These are phyloP conservation scores for Fraxinus paxiana DNA, from an alignment of 305 asterid species.

Conservation along the genomic window DNA sequence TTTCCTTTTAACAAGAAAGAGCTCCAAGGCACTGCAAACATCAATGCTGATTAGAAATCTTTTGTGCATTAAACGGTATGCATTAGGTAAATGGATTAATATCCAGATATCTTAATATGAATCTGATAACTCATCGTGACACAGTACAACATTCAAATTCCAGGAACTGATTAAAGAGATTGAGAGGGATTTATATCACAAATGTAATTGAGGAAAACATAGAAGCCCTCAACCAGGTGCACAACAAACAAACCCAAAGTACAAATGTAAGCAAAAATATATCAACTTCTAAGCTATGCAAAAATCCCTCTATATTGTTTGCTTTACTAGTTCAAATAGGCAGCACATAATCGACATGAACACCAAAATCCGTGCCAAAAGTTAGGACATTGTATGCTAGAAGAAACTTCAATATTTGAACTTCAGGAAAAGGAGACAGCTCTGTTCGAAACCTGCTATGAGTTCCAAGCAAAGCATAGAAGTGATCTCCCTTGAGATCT, in stretches of 20 bases:
- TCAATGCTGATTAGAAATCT: constrained; percentile 19
- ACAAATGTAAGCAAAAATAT: constrained; percentile 4
- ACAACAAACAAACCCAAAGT: constrained; percentile 2
- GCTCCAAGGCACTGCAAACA: constrained; percentile 80
- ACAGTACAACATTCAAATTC: constrained; percentile 6
- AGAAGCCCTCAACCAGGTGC: constrained; percentile 20
- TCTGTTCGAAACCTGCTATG: constrained; percentile 60
- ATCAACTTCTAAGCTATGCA: neutral
- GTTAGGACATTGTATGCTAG: constrained; percentile 1
- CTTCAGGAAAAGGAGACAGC: constrained; percentile 7
- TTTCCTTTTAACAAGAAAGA: constrained; percentile 78
- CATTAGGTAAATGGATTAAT: constrained; percentile 1
- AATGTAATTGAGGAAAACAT: constrained; percentile 7
- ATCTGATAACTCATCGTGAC: constrained; percentile 17
- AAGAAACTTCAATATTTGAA: constrained; percentile 12
- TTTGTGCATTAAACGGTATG: constrained; percentile 4
- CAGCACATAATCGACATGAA: neutral
- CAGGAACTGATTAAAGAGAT: constrained; percentile 8
- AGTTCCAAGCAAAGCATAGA: constrained; percentile 87
- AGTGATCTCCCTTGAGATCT: constrained; percentile 75
- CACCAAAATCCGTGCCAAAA: neutral
- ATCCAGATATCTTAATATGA: constrained; percentile 16
- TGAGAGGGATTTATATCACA: neutral
- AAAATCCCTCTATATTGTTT: neutral
- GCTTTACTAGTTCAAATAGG: constrained; percentile 16